Percentiles rank a stretch among this genome's conserved stretches.
These are phyloP conservation scores for Rhodotorula mucilaginosa DNA, from an alignment of 1,284 basidiomycete species.

Conservation along the genomic window DNA sequence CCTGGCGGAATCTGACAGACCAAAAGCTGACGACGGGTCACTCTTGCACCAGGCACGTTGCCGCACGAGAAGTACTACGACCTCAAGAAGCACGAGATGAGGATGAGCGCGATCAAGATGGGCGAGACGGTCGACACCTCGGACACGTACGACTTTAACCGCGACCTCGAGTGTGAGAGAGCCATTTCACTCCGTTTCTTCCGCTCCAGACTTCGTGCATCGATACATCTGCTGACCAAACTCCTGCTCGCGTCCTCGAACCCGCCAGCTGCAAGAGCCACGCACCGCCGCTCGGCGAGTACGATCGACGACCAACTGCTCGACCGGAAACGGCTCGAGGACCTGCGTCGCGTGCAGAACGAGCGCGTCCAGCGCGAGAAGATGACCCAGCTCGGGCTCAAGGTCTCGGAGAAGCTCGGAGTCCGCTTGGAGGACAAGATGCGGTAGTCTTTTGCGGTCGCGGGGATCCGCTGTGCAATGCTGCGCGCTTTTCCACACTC, in stretches of 20 bases:
- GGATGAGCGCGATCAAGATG: constrained; percentile 73
- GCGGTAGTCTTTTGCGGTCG: not conserved
- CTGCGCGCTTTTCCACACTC: no score
- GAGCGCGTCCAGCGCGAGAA: constrained; percentile 76
- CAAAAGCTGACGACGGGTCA: not conserved
- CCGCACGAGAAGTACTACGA: constrained; percentile 88
- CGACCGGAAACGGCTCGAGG: constrained; percentile 70
- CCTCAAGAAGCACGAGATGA: constrained; percentile 71
- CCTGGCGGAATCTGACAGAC: no score
- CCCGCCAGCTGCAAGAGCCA: not conserved
- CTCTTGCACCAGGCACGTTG: constrained; percentile 51
- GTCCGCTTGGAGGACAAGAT: constrained; percentile 21
- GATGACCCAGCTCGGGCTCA: constrained; percentile 79
- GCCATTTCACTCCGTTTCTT: no score
- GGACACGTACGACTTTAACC: constrained; percentile 66
- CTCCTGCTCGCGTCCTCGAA: no score
- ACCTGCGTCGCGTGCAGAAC: constrained; percentile 72
- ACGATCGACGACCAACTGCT: constrained; percentile 68
- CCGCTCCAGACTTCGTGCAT: no score
- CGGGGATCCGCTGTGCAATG: not conserved
- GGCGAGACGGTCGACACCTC: constrained; percentile 69
- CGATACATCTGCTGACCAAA: no score
- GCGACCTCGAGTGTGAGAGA: constrained; percentile 61
- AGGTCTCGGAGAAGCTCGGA: constrained; percentile 45
- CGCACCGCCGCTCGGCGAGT: constrained; percentile 60